These are phyloP conservation scores for Teratosphaeria destructans DNA, from an alignment of 2,329 filamentous ascomycete genomes.

Conservation along the genomic window DNA sequence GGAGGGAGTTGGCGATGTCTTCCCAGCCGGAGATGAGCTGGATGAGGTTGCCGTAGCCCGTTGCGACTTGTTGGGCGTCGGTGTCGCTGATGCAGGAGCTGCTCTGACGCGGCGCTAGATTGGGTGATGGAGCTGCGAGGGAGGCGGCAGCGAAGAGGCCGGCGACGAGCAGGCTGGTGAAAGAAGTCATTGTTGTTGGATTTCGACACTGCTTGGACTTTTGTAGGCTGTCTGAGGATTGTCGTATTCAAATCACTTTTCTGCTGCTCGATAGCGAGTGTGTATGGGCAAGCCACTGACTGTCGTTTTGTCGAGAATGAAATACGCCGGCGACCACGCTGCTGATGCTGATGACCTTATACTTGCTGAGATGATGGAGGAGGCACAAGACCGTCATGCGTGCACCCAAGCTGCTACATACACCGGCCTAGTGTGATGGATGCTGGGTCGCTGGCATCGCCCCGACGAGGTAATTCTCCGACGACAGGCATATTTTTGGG, in stretches of 20 bases:
- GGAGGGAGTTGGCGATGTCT: conserved; percentile 14
- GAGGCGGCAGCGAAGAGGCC: conserved; percentile 9
- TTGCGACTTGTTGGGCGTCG: conserved; percentile 19
- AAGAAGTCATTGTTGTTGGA: conserved; percentile 9
- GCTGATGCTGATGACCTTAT: background rate
- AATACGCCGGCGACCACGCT: background rate
- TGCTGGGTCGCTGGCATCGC: background rate
- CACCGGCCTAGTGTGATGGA: background rate
- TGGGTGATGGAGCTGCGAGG: conserved; percentile 4
- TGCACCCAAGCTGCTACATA: background rate
- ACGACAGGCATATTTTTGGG: background rate
- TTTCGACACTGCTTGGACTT: background rate
- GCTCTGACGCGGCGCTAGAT: background rate
- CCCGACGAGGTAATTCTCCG: background rate
- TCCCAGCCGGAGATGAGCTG: conserved; percentile 12
- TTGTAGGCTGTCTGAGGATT: background rate
- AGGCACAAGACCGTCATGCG: background rate
- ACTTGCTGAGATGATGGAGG: background rate
- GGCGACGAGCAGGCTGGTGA: conserved; percentile 7
- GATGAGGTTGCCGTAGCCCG: conserved; percentile 20
- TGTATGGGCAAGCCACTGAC: background rate
- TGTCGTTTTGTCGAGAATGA: background rate
- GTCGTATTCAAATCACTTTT: no score
- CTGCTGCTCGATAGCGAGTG: background rate
- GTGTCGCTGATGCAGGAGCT: conserved; percentile 14